Percentiles rank a stretch among this genome's conserved stretches.
Conservation (phyloP, 2,329 filamentous ascomycete genomes). For the Paraphoma sp. region DNA sequence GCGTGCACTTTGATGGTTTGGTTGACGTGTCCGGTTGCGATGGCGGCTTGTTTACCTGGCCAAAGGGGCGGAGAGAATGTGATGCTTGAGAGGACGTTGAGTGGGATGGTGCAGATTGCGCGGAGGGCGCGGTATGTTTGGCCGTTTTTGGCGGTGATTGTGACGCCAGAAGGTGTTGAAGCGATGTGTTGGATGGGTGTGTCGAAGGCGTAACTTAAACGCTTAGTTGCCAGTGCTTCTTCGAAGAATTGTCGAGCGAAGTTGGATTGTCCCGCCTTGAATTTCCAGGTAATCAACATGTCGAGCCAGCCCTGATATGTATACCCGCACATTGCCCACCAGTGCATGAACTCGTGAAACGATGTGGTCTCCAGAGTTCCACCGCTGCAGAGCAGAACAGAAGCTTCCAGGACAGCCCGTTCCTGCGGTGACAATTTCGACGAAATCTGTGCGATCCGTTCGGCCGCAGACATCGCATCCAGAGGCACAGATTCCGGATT, state of each 20-base stretch:
- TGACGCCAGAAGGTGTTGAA: conserved; percentile 43
- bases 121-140: conserved; percentile 29
- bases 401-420: conserved; percentile 48
- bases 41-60: conserved; percentile 46
- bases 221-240: conserved; percentile 50
- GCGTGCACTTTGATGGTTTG: conserved; percentile 57
- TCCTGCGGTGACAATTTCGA: conserved; percentile 52
- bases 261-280: conserved; percentile 52
- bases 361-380: conserved; percentile 52
- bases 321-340: conserved; percentile 45
- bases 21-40: conserved; percentile 53
- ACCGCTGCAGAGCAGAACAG: conserved; percentile 53
- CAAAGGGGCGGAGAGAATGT: conserved; percentile 51
- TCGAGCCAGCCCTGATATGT: conserved; percentile 48
- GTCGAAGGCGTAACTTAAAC: conserved; percentile 52
- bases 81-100: conserved; percentile 54
- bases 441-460: conserved; percentile 53
- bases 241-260: conserved; percentile 56
- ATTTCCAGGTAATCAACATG: conserved; percentile 48
- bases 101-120: conserved; percentile 53
- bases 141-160: conserved; percentile 44
- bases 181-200: conserved; percentile 39
- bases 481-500: conserved; percentile 9
- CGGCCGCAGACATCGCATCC: conserved; percentile 42
- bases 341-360: conserved; percentile 58